Base-by-base conservation (phyloP, 2,329 filamentous ascomycete species). In the Whalleya microplaca region DNA sequence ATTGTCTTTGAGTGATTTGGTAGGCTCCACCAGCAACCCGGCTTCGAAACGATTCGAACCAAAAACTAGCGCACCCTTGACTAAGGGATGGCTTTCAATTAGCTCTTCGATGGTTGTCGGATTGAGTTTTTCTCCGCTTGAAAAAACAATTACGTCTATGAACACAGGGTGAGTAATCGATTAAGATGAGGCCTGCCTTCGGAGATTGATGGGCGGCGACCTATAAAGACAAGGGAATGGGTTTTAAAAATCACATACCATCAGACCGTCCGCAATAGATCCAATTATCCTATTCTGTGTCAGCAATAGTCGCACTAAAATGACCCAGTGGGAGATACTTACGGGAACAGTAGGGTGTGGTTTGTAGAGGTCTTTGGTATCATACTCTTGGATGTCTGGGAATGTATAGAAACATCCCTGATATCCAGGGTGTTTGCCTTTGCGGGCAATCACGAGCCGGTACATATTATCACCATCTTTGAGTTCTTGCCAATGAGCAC, bases 121-220 rank as follows among this genome's bases (percentile, higher is more conserved):
- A 56, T 81, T 81, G 21, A 80, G 66, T 64, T 80, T 80, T 65
- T 79, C 75, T 9, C 77, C 78, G 42, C 76, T 79, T 2, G 72
- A 74, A 14, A 81, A 72, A n/a, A 80, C 76, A 20, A 80, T 73
- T 44, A 80, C 64, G 50, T 77, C 73, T 60, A 78, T 76, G 1
- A 56, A 59, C 1, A 70, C 63, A 1, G 68, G 67, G 20, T 62
- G 50, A 32, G 69, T 66, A 3, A 64, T 48, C 67, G 68, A 75
- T 56, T 69, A 60, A 32, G 72, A 55, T 0, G 62, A 60, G 23
- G 23, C 9, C 4, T 27, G 4, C 23, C 23, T 27, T 27, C 23
- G 23, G 23, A 27, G 9, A 27, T 27, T 27, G 4, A 27, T 4
- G 23, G 4, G 23, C 23, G 23, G 23, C 23, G 4, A 69, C 16